Evolutionary conservation across 2,329 filamentous ascomycete genomes (phyloP), one percentile per base, ranked within the genome.

Genomic region (Neonectria coccinea): DNA sequence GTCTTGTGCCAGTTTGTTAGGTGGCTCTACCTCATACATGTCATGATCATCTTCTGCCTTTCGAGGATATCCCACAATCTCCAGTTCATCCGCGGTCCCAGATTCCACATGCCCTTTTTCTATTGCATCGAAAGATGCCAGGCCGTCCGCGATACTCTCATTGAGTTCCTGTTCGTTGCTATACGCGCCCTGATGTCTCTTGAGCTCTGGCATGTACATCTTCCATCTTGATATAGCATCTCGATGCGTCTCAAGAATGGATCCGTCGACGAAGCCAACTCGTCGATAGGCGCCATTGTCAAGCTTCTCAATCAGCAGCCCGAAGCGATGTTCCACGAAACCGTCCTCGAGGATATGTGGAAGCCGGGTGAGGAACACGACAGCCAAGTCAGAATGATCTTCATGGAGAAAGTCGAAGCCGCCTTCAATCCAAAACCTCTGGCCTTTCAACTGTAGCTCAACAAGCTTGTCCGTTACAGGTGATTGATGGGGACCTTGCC

Each of bases 261-360:
- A 48, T 48, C 45, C 45, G 11, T 48, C 45, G 25, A 48, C 25
- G 7, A 48, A 48, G 12, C 45, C 45, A 10, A 48, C 45, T 31
- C 45, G 14, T 18, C 45, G 45, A 5, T 48, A 48, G 14, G 5
- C 2, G 3, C 25, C 45, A 7, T 31, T 29, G 45, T 48, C 45
- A 16, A 48, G 5, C 10, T 48, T 48, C 7, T 48, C 25, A 18
- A 48, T 25, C 14, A 48, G 25, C 25, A 48, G 45, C 25, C 45
- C 45, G 10, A 31, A 48, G 1, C 45, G 45, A 31, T 48, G 25
- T 31, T 48, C 14, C 14, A 29, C 45, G 8, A 48, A 31, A 25
- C 45, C 45, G 12, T 31, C 25, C n/a, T 48, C 16, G 25, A 48
- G n/a, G 11, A 48, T 29, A 11, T 29, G 45, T n/a, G 45, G 45